These are phyloP conservation scores for Nelumbo lutea DNA, from an alignment of 164 flowering plant genomes.

Conservation along the genomic window DNA sequence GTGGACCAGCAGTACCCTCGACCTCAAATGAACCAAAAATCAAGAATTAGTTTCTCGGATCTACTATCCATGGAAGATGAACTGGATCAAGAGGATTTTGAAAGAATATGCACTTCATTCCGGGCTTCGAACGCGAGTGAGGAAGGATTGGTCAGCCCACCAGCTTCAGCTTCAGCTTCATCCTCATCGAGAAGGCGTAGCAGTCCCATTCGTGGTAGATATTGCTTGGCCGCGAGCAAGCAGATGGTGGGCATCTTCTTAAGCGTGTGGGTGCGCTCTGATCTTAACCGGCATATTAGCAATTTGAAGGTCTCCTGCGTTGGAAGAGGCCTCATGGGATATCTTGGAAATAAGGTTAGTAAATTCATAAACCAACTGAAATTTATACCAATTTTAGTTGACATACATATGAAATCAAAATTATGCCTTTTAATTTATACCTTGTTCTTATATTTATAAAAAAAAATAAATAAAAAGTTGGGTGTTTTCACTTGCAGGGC, in stretches of 20 bases:
- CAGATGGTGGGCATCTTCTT: slow-evolving; percentile 67
- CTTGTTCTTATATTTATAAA: too few species aligned
- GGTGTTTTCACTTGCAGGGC: too few species aligned
- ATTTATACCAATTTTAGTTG: neutral
- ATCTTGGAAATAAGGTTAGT: slow-evolving; percentile 56
- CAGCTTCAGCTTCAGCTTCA: neutral
- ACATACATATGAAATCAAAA: too few species aligned
- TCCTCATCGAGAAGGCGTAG: neutral
- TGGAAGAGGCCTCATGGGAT: slow-evolving; percentile 55
- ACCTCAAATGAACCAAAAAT: slow-evolving; percentile 18
- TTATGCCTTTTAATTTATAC: too few species aligned
- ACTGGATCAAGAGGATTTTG: slow-evolving; percentile 22
- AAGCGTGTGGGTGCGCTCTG: slow-evolving; percentile 43
- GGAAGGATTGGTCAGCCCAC: slow-evolving; percentile 27
- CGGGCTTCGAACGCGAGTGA: slow-evolving; percentile 13
- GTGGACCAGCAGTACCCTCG: neutral
- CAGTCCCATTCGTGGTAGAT: slow-evolving; percentile 22
- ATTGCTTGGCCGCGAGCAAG: slow-evolving; percentile 43
- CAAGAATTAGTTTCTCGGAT: slow-evolving; percentile 56
- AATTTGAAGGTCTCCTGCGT: slow-evolving; percentile 40
- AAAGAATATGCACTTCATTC: slow-evolving; percentile 4
- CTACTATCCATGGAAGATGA: slow-evolving; percentile 48
- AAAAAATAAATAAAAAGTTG: too few species aligned
- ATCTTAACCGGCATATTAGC: slow-evolving; percentile 44
- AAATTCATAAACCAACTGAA: neutral